Evolutionary conservation across 202 grass and related monocot genomes (phyloP), one percentile per base, ranked within the genome.

Genomic region (Musa balbisiana): DNA sequence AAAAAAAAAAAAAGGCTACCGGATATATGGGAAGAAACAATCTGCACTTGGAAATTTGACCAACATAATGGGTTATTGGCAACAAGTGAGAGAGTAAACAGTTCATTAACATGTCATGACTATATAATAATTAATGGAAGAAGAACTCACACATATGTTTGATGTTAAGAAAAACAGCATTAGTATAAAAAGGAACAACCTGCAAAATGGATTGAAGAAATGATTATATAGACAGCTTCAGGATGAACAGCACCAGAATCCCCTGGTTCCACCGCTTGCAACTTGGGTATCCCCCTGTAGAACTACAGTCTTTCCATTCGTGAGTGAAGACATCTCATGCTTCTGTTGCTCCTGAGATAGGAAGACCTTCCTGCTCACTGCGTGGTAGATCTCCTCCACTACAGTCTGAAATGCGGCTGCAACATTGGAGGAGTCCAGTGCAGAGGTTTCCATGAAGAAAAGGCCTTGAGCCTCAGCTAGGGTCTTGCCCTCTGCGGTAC

Each of bases 381-480:
- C 65, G 20, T 77, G 33, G 60, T 53, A 65, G 33, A 77, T 77
- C 74, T 65, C 74, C 52, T 77, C 49, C 43, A 77, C 43, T 10
- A 77, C 60, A 15, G 74, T 77, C 19, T 52, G 74, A 50, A 77
- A 77, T 14, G 74, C 74, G 16, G 74, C 20, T 27, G 59, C 26
- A 8, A 77, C 74, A 11, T 77, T 66, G 60, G 74, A 66, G 29
- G 74, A 77, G 20, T 77, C 74, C 0, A 77, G 58, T 2, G 74
- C 74, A 64, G 74, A 77, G 49, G 60, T 77, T 20, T 77, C 74
- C 60, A 77, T 77, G 60, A 77, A 77, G 49, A 77, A 77, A 49
- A 77, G 58, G 59, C 74, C n/a, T 16, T 77, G 74, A 8, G 49
- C 12, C 60, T 77, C 74, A 3, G 74, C 74, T 24, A 77, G 20